Conservation (phyloP, 2,329 filamentous ascomycete genomes). For the Neophaeococcomyces mojaviensis region DNA sequence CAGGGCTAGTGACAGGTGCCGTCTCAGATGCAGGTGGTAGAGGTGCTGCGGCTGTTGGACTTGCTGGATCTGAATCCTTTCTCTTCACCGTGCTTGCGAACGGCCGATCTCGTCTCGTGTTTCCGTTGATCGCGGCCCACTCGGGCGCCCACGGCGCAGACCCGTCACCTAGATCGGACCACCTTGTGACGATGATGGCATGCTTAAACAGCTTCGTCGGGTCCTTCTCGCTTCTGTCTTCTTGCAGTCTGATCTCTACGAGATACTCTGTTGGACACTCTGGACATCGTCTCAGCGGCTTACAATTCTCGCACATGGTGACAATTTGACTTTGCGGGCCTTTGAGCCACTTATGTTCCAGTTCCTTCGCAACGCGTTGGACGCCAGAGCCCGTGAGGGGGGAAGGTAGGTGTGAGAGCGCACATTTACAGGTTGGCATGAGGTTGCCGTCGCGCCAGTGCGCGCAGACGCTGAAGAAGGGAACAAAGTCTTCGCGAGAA, state of each 20-base stretch:
- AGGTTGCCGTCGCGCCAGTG: conserved; percentile 57
- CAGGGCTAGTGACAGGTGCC: no score
- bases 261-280: conserved; percentile 57
- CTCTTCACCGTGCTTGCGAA: not conserved
- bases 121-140: conserved; percentile 50
- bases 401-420: conserved; percentile 49
- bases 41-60: no score
- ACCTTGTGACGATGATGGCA: conserved; percentile 53
- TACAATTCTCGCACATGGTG: conserved; percentile 47
- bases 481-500: conserved; percentile 50
- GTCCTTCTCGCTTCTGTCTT: conserved; percentile 43
- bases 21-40: no score
- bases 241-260: conserved; percentile 52
- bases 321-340: conserved; percentile 36
- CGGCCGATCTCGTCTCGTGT: conserved; percentile 12
- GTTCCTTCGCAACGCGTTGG: conserved; percentile 36
- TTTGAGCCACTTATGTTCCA: conserved; percentile 24
- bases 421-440: conserved; percentile 55
- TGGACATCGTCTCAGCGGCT: conserved; percentile 54
- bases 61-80: conserved; percentile 27
- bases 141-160: conserved; percentile 43
- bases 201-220: conserved; percentile 47
- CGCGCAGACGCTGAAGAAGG: conserved; percentile 55
- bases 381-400: conserved; percentile 34
- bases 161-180: conserved; percentile 55